Evolutionary conservation across 805 yeast genomes (phyloP).

Genomic region (Isabelozyma heimii): DNA sequence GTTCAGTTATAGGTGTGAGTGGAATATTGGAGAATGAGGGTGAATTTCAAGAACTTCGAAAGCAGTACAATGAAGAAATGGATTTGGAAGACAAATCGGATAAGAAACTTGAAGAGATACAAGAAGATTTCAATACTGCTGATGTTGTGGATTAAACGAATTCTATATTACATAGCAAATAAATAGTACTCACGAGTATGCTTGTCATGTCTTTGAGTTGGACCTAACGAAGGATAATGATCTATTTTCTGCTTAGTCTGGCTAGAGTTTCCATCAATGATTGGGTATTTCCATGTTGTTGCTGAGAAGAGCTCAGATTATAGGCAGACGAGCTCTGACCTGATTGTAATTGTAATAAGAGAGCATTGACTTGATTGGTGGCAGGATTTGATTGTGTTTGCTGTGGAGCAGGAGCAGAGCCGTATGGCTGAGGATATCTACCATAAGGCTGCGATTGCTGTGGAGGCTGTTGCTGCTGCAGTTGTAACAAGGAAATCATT

Average conservation of each 20-base stretch:
- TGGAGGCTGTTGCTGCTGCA: conserved; percentile 21
- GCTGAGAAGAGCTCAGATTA: conserved; percentile 3
- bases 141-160: conserved; percentile 20
- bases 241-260: conserved; percentile 28
- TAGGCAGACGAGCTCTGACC: conserved; percentile 3
- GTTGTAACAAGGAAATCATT: conserved; percentile 27
- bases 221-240: background rate
- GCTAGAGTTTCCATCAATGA: conserved; percentile 37
- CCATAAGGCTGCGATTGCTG: conserved; percentile 9
- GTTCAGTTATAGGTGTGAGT: conserved; percentile 80
- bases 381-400: conserved; percentile 10
- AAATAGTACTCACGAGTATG: background rate
- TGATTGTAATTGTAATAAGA: conserved; percentile 24
- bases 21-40: conserved; percentile 71
- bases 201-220: background rate
- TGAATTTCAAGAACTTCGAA: conserved; percentile 55
- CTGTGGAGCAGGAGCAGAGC: conserved; percentile 10
- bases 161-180: background rate
- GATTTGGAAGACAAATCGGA: conserved; percentile 7
- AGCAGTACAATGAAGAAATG: conserved; percentile 41
- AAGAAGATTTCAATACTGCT: conserved; percentile 11
- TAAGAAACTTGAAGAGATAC: conserved; percentile 4
- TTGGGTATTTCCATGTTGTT: conserved; percentile 8
- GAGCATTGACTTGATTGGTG: conserved; percentile 22
- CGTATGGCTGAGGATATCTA: conserved; percentile 8